Base-by-base conservation (phyloP, 805 yeast species). In the Starmerella kuoi region DNA sequence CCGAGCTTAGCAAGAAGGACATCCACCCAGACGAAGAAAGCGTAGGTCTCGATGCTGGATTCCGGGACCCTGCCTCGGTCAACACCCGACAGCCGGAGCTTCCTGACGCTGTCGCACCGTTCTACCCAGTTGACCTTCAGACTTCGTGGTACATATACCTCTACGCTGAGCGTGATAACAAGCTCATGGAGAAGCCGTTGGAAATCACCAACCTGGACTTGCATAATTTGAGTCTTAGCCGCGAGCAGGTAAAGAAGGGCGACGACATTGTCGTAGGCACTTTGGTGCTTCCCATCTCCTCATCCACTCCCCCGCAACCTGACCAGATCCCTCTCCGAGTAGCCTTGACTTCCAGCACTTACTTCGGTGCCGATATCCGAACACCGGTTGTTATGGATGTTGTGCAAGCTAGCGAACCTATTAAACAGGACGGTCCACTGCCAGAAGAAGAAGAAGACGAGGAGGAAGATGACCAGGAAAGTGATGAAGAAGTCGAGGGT, bases 311-410 rank as follows among this genome's bases (percentile, higher is more conserved):
- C n/a, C 70, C 70, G 17, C 69, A 69, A 42, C 64, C 65, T 15
- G 94, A 93, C 33, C 66, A 63, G 32, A 74, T 64, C 56, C 77
- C 74, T 50, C 83, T 83, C 67, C 72, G 86, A 62, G 65, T 87
- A 15, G 63, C 77, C 20, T 60, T 88, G 56, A 75, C 76, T 56
- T 78, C 81, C 42, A 71, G 81, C 40, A 76, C 81, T 35, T 87
- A 84, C 60, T 84, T 83, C 59, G 94, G 95, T 5, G 63, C 74
- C 17, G 96, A 88, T 58, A 59, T 84, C 20, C 84, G 79, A 50
- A 70, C 78, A 47, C 79, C 87, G 8, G 61, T 84, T 37, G 64
- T 65, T 20, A 71, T 87, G 78, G 66, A 71, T n/a, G 94, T 87
- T 27, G 46, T 37, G 23, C 31, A 30, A 18, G 32, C 49, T 52